phyloP scores from a whole-genome alignment of 1,284 basidiomycete species.

The Malassezia equina region DNA sequence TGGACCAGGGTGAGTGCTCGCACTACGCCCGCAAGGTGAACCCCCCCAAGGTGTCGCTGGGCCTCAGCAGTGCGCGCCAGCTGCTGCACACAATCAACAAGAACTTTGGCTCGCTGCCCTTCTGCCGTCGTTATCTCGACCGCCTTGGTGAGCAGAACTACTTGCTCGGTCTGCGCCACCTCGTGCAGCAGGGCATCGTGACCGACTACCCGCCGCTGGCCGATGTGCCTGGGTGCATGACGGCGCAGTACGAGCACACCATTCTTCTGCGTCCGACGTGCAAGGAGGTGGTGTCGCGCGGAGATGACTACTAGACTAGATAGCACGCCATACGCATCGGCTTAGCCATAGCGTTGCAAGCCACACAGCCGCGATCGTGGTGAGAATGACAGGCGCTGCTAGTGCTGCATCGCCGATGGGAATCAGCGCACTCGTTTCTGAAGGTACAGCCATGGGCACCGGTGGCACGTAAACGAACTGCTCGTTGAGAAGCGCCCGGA shows the following conservation, averaged over 20 bases:
- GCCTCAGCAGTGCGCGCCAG: constrained; percentile 64
- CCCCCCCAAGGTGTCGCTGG: constrained; percentile 59
- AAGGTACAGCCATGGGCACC: not conserved
- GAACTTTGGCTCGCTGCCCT: constrained; percentile 90
- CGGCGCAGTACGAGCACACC: constrained; percentile 47
- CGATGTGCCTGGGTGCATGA: constrained; percentile 53
- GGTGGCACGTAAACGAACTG: not conserved
- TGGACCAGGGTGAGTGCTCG: constrained; percentile 77
- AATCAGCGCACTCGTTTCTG: not conserved
- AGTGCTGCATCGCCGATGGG: constrained; percentile 5
- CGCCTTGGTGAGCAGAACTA: constrained; percentile 83
- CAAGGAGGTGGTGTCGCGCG: constrained; percentile 78
- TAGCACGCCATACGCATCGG: not conserved
- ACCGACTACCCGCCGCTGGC: constrained; percentile 87
- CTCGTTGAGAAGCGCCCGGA: not conserved
- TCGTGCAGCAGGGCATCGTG: constrained; percentile 79
- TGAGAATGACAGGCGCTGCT: not conserved
- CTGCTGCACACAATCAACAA: constrained; percentile 79
- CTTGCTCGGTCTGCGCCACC: constrained; percentile 72
- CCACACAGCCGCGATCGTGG: constrained; percentile 1
- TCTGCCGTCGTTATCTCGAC: constrained; percentile 83
- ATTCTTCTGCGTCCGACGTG: constrained; percentile 42
- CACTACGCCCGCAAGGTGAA: constrained; percentile 66
- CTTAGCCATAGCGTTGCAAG: not conserved
- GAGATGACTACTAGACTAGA: constrained; percentile 66